These are phyloP conservation scores for Tetracentron sinense DNA, from an alignment of 164 flowering plant species.

Conservation along the genomic window DNA sequence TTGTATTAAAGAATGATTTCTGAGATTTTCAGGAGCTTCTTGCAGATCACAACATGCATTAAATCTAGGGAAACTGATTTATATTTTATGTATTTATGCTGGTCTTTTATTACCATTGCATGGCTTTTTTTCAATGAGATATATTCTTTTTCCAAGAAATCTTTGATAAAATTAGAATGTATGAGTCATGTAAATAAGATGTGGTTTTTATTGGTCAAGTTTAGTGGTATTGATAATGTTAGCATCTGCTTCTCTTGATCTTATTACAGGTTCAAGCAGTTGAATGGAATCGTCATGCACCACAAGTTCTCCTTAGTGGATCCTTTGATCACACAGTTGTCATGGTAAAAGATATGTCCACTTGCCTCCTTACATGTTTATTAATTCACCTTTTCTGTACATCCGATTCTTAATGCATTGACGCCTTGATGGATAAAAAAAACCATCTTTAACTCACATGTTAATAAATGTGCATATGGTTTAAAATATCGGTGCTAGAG, in stretches of 20 bases:
- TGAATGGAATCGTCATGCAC: slow-evolving; percentile 73
- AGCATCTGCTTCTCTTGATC: not conserved
- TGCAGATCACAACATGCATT: not conserved
- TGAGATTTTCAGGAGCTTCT: not conserved
- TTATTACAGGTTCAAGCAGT: slow-evolving; percentile 80
- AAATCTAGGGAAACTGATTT: not conserved
- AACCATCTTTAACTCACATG: too few species aligned
- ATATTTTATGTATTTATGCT: slow-evolving; percentile 1
- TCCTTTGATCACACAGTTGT: slow-evolving; percentile 84
- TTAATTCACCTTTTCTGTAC: not conserved
- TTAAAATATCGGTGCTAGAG: too few species aligned
- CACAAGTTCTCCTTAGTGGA: slow-evolving; percentile 88
- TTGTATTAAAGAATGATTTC: too few species aligned
- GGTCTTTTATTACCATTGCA: not conserved
- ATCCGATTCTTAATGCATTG: not conserved
- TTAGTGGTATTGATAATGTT: not conserved
- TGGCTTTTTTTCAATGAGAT: too few species aligned
- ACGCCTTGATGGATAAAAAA: too few species aligned
- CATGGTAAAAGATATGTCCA: slow-evolving; percentile 43
- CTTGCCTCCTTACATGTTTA: not conserved
- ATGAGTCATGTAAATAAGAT: not conserved
- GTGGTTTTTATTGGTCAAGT: not conserved
- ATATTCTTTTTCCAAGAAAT: slow-evolving; percentile 5
- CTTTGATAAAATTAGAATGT: not conserved
- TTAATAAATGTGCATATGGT: too few species aligned